A percentile compares a stretch with the other conserved stretches of the same genome.
These are phyloP conservation scores for Typha latifolia DNA, from an alignment of 176 grass and related monocot species.

Conservation along the genomic window DNA sequence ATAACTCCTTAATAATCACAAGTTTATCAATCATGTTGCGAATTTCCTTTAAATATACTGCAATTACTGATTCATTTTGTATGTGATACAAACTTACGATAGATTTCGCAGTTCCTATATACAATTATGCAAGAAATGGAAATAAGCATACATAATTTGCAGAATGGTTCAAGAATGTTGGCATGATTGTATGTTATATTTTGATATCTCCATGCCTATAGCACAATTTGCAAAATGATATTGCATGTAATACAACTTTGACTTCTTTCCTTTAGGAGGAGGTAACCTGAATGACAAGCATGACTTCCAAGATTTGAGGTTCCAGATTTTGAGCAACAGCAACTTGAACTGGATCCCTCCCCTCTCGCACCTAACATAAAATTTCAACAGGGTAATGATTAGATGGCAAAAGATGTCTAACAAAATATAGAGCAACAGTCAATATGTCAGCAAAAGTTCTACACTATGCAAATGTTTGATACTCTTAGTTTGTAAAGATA, in stretches of 20 bases:
- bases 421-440: too few species aligned
- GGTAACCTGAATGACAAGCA: conserved; percentile 85
- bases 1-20: too few species aligned
- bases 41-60: not conserved
- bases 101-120: not conserved
- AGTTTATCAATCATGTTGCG: too few species aligned
- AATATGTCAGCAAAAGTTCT: too few species aligned
- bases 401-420: not conserved
- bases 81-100: not conserved
- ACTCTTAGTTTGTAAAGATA: not conserved
- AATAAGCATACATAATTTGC: not conserved
- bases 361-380: conserved; percentile 73
- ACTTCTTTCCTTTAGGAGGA: not conserved
- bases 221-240: not conserved
- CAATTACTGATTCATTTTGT: not conserved
- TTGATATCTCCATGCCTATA: not conserved
- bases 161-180: too few species aligned
- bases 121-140: not conserved
- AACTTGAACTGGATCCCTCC: conserved; percentile 44
- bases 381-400: conserved; percentile 7
- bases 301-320: conserved; percentile 68
- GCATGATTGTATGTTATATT: not conserved
- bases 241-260: not conserved
- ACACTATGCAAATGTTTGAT: too few species aligned
- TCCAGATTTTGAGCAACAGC: conserved; percentile 26